Evolutionary conservation across 805 yeast genomes (phyloP).

Genomic region (Ogataea pini): DNA sequence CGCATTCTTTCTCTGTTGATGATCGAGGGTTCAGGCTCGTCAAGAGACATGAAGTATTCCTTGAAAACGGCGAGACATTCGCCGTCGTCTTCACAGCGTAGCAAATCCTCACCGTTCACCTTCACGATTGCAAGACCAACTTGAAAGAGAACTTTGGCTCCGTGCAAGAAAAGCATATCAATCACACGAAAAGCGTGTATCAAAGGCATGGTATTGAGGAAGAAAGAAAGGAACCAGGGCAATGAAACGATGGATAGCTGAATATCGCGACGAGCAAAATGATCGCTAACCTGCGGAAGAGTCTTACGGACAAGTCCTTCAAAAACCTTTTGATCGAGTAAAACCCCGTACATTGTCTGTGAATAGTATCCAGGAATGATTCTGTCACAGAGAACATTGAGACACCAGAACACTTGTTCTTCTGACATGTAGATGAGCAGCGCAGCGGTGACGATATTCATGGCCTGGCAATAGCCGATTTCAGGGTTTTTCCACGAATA

Average conservation of each 20-base stretch:
- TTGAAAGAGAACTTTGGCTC: constrained; percentile 86
- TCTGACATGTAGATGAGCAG: constrained; percentile 84
- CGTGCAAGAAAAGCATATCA: constrained; percentile 88
- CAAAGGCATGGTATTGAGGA: constrained; percentile 90
- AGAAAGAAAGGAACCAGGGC: constrained; percentile 94
- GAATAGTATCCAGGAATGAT: constrained; percentile 95
- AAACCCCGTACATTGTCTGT: constrained; percentile 95
- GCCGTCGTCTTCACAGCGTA: constrained; percentile 88
- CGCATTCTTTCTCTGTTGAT: constrained; percentile 64
- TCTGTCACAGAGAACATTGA: constrained; percentile 76
- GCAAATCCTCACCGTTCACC: constrained; percentile 80
- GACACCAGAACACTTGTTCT: constrained; percentile 96
- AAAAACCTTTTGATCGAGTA: constrained; percentile 90
- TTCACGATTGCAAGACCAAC: constrained; percentile 90
- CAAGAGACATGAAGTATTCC: constrained; percentile 74
- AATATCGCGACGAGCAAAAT: constrained; percentile 74
- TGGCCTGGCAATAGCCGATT: constrained; percentile 97
- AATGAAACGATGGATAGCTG: constrained; percentile 90
- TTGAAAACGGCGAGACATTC: constrained; percentile 83
- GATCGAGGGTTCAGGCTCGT: constrained; percentile 71
- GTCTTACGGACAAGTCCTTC: constrained; percentile 87
- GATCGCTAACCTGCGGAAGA: constrained; percentile 86
- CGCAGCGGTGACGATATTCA: constrained; percentile 91
- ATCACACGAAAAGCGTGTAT: constrained; percentile 89
- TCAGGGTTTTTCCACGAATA: constrained; percentile 97